Base-by-base conservation (phyloP, 768 basidiomycete genomes). In the Boletus huronensis region DNA sequence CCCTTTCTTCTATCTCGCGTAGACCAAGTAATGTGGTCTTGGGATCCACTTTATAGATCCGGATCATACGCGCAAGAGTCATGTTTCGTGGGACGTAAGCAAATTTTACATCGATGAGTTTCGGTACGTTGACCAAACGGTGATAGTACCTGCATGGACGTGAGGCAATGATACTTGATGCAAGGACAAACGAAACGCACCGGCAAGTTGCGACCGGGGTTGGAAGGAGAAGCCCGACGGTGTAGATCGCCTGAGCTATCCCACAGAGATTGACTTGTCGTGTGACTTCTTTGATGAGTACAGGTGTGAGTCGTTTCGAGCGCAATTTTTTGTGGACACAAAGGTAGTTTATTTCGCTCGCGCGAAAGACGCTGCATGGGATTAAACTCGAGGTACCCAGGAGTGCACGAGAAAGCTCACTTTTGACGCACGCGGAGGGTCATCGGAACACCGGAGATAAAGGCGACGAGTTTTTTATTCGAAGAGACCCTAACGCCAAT, bases 291-390 rank as follows among this genome's bases (percentile, higher is more conserved):
- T 97, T 97, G 74, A 99, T 98, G 47, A 99, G 79, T 13, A 98
- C 91, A 0, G 97, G 97, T 0, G 97, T 87, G 23, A 98, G 77
- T 38, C 97, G 88, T 70, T 98, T 98, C 0, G 93, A 90, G 17
- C 97, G 88, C 34, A 98, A 75, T 72, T 97, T 98, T 77, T 99
- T 99, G 80, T 97, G 95, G 1, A 98, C 86, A 64, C 93, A 96
- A 47, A 99, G 87, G 72, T 91, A 98, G 71, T 98, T 99, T 75
- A 99, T 95, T 72, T 98, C 97, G 68, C 85, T 86, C 39, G 85
- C 83, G 28, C 72, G 74, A 65, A 98, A 79, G 6, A 77, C 72
- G 43, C 90, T 94, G 56, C 34, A 54, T 63, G 26, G n/a, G 14
- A 38, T 61, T 45, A 60, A 55, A 43, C 23, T 42, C 19, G 48